Percentiles rank a stretch among this genome's conserved stretches.
Conservation (phyloP, 1,284 basidiomycete species). For the Retiboletus fuscus region DNA sequence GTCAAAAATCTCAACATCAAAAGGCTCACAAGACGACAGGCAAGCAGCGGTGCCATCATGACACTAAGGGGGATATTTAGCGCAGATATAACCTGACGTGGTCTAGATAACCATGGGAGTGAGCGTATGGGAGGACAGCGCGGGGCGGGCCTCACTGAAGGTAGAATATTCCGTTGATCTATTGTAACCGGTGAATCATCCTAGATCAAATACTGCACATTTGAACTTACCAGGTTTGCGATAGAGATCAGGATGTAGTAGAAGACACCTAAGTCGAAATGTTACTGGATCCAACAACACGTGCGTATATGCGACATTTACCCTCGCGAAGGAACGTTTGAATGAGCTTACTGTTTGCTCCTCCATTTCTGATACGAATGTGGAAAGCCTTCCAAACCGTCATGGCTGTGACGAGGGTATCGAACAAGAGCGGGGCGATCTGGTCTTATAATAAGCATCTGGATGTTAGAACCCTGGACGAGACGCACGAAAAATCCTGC, state of each 20-base stretch:
- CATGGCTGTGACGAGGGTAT: constrained; percentile 81
- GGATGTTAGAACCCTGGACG: neutral
- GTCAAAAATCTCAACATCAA: constrained; percentile 6
- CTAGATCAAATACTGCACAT: neutral
- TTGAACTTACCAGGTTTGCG: constrained; percentile 67
- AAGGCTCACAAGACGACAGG: constrained; percentile 72
- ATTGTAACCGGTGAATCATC: constrained; percentile 21
- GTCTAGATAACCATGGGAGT: constrained; percentile 56
- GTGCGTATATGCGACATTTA: constrained; percentile 44
- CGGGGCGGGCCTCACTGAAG: constrained; percentile 66
- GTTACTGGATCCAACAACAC: constrained; percentile 18
- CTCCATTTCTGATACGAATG: constrained; percentile 77
- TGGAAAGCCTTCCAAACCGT: constrained; percentile 79
- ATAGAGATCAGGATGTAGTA: constrained; percentile 85
- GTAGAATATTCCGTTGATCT: constrained; percentile 85
- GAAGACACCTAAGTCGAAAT: constrained; percentile 67
- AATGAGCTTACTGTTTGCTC: constrained; percentile 80
- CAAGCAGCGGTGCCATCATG: constrained; percentile 84
- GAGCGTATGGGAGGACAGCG: constrained; percentile 12
- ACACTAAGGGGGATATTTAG: constrained; percentile 86
- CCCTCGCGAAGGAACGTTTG: constrained; percentile 86
- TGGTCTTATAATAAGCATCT: constrained; percentile 45
- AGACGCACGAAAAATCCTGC: constrained; percentile 76
- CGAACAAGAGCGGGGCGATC: constrained; percentile 83
- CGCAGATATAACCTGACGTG: constrained; percentile 82